Percentiles rank a stretch among this genome's conserved stretches.
Evolutionary conservation across 768 basidiomycete species (phyloP).

Genomic region (Lactifluus volemus): DNA sequence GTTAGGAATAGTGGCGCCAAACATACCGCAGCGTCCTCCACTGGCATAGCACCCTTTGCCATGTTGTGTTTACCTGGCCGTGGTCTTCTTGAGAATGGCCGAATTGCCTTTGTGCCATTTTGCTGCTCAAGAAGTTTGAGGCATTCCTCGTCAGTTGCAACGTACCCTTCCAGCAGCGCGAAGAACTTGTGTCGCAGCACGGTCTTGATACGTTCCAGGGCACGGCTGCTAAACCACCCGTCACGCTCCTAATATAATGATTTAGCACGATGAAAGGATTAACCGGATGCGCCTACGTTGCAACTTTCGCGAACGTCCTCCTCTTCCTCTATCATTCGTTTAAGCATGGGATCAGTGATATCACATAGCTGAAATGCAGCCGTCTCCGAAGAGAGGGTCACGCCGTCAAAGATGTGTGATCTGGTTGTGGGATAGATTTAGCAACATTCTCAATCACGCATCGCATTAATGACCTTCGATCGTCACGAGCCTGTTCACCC

Average conservation of each 20-base stretch:
- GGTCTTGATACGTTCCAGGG: conserved; percentile 76
- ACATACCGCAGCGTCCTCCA: conserved; percentile 76
- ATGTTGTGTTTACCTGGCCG: conserved; percentile 75
- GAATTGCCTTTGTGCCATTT: conserved; percentile 27
- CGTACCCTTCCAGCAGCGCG: conserved; percentile 61
- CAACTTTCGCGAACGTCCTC: conserved; percentile 62
- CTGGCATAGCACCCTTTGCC: conserved; percentile 77
- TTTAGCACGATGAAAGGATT: neutral
- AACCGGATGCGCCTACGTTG: conserved; percentile 48
- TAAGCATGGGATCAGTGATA: conserved; percentile 78
- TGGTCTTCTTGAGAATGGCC: conserved; percentile 41
- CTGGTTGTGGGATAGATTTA: conserved; percentile 11
- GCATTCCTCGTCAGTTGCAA: conserved; percentile 68
- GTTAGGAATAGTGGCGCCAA: neutral
- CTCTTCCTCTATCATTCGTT: conserved; percentile 68
- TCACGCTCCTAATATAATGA: conserved; percentile 52
- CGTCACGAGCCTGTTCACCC: conserved; percentile 26
- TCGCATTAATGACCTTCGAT: conserved; percentile 16
- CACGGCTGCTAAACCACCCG: conserved; percentile 79
- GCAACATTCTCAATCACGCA: neutral
- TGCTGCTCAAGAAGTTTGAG: conserved; percentile 45
- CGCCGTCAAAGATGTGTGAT: conserved; percentile 87
- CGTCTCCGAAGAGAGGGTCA: conserved; percentile 69
- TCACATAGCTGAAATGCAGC: conserved; percentile 95
- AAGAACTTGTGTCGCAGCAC: conserved; percentile 84